Evolutionary conservation across 73 alveolate genomes (phyloP).

Genomic region (Paramecium primaurelia): DNA sequence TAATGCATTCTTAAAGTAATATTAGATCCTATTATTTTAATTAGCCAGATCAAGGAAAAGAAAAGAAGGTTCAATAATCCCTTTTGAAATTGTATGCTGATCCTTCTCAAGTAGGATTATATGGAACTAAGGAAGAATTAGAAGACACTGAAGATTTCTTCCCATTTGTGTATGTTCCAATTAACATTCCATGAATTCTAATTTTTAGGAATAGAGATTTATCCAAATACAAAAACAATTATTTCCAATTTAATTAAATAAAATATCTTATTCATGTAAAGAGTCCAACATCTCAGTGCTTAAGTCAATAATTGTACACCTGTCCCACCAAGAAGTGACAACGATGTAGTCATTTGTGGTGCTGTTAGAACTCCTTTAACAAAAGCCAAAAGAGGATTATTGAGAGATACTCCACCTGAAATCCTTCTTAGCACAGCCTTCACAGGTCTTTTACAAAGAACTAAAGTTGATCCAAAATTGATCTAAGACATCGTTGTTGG

Average conservation of each 20-base stretch:
- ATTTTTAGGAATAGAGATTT: constrained; percentile 6
- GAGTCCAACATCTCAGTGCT: background rate
- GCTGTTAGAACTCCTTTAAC: constrained; percentile 98
- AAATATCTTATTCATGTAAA: constrained; percentile 13
- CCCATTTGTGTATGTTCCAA: constrained; percentile 80
- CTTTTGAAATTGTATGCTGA: constrained; percentile 36
- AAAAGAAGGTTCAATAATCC: constrained; percentile 67
- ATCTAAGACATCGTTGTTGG: constrained; percentile 98
- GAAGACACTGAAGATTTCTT: constrained; percentile 89
- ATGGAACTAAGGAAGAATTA: constrained; percentile 80
- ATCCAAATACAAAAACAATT: background rate
- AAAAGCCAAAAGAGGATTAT: constrained; percentile 96
- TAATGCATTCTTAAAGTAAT: constrained; percentile 28
- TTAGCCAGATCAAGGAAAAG: constrained; percentile 67
- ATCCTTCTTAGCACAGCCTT: constrained; percentile 90
- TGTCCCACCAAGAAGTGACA: constrained; percentile 70
- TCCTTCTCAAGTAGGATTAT: constrained; percentile 65
- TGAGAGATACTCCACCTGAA: constrained; percentile 96
- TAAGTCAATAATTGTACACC: background rate
- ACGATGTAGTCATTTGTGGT: constrained; percentile 96
- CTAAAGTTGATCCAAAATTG: constrained; percentile 82
- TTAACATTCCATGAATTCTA: constrained; percentile 37
- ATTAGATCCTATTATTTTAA: no score
- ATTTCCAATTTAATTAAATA: constrained; percentile 1
- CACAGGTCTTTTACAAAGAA: constrained; percentile 75